Conservation (phyloP, 2,329 filamentous ascomycete genomes). For the Ophiostoma pallidulum region DNA sequence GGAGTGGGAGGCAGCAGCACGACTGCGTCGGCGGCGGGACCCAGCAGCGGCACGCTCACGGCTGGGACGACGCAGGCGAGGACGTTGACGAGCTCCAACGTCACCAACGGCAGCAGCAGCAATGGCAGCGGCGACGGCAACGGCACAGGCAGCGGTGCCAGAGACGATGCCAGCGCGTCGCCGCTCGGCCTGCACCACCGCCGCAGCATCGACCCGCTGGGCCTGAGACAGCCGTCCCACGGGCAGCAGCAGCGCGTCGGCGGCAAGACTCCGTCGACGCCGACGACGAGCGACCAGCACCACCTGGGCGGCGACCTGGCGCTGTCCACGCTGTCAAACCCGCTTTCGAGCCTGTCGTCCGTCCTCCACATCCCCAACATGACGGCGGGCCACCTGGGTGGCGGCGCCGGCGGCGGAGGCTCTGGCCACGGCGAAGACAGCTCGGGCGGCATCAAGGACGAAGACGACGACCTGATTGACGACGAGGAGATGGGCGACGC, state of each 20-base stretch:
- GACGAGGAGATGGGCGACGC: constrained; percentile 49
- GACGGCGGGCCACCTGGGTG: constrained; percentile 25
- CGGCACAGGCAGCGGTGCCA: too few species aligned
- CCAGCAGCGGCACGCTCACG: neutral
- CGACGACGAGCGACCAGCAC: neutral
- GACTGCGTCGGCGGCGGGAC: too few species aligned
- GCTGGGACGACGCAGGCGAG: constrained; percentile 30
- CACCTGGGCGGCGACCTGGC: too few species aligned
- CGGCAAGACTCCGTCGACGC: constrained; percentile 2
- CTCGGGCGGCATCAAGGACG: constrained; percentile 35
- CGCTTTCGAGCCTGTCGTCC: constrained; percentile 32
- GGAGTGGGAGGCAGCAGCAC: neutral
- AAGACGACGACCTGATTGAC: constrained; percentile 43
- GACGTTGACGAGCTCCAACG: constrained; percentile 28
- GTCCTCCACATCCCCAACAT: constrained; percentile 27
- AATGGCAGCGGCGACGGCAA: constrained; percentile 20
- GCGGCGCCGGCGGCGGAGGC: constrained; percentile 25
- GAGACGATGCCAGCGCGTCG: constrained; percentile 16
- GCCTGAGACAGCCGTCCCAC: constrained; percentile 31
- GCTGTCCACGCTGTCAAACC: constrained; percentile 23
- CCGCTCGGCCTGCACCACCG: constrained; percentile 25
- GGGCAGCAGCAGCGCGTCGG: constrained; percentile 26
- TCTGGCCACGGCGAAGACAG: constrained; percentile 26
- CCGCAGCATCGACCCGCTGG: constrained; percentile 31
- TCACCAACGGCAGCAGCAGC: constrained; percentile 27